A percentile compares a stretch with the other conserved stretches of the same genome.
Evolutionary conservation across 768 basidiomycete species (phyloP).

Genomic region (Tylopilus intermedius): DNA sequence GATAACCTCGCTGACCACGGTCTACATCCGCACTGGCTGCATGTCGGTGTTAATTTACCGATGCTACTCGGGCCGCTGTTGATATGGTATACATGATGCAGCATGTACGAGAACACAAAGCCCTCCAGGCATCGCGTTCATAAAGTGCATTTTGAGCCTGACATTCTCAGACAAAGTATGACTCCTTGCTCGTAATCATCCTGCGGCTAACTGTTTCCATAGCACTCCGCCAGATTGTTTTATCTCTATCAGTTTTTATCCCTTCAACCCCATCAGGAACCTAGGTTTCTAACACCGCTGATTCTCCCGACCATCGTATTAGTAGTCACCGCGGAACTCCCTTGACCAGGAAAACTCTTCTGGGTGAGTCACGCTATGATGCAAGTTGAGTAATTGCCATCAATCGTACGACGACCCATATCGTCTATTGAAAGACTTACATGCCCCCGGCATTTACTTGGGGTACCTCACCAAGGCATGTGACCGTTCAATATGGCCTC

Average conservation of each 20-base stretch:
- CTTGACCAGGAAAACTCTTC: conserved; percentile 28
- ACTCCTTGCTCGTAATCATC: not conserved
- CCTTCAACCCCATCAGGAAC: conserved; percentile 37
- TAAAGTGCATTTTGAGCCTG: conserved; percentile 11
- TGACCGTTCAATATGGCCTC: not conserved
- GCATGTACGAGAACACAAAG: conserved; percentile 5
- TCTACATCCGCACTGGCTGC: conserved; percentile 38
- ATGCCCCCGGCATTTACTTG: conserved; percentile 38
- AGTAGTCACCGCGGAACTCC: conserved; percentile 23
- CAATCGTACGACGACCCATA: not conserved
- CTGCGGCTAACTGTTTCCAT: conserved; percentile 1
- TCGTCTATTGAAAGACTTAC: conserved; percentile 40
- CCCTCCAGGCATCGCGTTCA: not conserved
- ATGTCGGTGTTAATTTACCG: conserved; percentile 36
- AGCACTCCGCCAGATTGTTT: conserved; percentile 30
- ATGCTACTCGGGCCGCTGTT: conserved; percentile 35
- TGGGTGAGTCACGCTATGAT: conserved; percentile 25
- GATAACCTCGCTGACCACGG: conserved; percentile 37
- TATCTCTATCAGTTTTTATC: conserved; percentile 31
- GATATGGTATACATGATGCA: conserved; percentile 19
- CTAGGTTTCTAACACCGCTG: conserved; percentile 36
- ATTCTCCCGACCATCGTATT: conserved; percentile 32
- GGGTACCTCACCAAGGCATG: conserved; percentile 22
- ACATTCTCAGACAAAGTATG: conserved; percentile 19
- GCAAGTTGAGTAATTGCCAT: not conserved